Evolutionary conservation across 2,329 filamentous ascomycete genomes (phyloP).

Genomic region (Colletotrichum simmondsii): DNA sequence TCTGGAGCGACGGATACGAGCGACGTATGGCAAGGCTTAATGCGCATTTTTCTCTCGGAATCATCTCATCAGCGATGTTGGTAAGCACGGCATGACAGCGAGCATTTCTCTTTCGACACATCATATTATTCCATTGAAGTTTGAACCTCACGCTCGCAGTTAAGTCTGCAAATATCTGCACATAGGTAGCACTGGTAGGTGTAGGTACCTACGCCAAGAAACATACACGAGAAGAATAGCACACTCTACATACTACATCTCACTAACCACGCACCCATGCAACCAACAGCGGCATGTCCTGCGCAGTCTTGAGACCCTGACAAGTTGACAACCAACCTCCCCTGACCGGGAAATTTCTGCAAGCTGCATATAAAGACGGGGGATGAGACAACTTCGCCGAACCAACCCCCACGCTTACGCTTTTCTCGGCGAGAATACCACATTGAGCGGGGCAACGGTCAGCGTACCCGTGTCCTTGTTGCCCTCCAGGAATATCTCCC

Average conservation of each 20-base stretch:
- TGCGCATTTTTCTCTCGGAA: not conserved
- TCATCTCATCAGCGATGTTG: no score
- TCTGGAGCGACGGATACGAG: slow-evolving; percentile 28
- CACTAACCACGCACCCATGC: not conserved
- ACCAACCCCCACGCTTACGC: not conserved
- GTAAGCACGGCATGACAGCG: not conserved
- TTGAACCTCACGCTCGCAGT: not conserved
- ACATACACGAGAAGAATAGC: not conserved
- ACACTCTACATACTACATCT: not conserved
- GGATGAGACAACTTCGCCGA: not conserved
- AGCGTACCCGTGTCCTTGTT: slow-evolving; percentile 27
- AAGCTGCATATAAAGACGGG: not conserved
- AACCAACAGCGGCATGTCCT: not conserved
- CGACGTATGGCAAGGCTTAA: slow-evolving; percentile 22
- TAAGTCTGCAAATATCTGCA: not conserved
- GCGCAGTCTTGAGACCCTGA: not conserved
- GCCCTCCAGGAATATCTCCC: slow-evolving; percentile 9
- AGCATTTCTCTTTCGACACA: not conserved
- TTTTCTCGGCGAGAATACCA: slow-evolving; percentile 19
- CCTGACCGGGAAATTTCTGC: not conserved
- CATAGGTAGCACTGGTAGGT: not conserved
- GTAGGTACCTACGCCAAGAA: not conserved
- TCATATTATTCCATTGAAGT: not conserved
- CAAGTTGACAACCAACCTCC: not conserved
- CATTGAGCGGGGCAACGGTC: slow-evolving; percentile 21